Conservation (phyloP, 257 asterid species). For the Przewalskia tangutica region DNA sequence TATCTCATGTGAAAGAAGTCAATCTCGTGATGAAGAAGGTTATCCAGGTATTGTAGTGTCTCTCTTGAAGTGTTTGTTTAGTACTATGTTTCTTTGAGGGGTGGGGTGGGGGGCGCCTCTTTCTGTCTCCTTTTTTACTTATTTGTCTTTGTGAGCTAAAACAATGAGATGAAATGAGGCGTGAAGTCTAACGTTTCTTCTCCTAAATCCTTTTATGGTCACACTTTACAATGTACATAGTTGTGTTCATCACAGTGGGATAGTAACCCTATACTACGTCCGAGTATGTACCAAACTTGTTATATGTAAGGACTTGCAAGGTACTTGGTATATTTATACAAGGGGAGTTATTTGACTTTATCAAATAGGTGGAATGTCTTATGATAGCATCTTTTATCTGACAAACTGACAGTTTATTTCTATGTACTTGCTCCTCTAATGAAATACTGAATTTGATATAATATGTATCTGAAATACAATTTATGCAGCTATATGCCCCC, state of each 20-base stretch:
- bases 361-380: not conserved
- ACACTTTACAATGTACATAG: not conserved
- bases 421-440: not conserved
- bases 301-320: not conserved
- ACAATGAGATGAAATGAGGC: not conserved
- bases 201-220: not conserved
- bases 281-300: not conserved
- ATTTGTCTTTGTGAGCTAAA: not conserved
- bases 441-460: not conserved
- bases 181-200: not conserved
- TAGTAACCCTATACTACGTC: not conserved
- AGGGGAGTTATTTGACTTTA: not conserved
- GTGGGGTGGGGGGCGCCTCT: not conserved
- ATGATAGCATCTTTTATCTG: not conserved
- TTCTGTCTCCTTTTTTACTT: not conserved
- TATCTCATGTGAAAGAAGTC: slow-evolving; percentile 41
- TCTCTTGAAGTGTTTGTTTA: not conserved
- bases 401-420: not conserved
- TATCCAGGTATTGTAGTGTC: slow-evolving; percentile 44
- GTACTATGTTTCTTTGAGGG: not conserved
- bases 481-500: not conserved
- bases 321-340: not conserved
- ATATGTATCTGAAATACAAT: not conserved
- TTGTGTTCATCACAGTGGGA: not conserved
- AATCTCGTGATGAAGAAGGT: slow-evolving; percentile 49